phyloP scores from a whole-genome alignment of 305 asterid genomes.

The Fraxinus sp. region DNA sequence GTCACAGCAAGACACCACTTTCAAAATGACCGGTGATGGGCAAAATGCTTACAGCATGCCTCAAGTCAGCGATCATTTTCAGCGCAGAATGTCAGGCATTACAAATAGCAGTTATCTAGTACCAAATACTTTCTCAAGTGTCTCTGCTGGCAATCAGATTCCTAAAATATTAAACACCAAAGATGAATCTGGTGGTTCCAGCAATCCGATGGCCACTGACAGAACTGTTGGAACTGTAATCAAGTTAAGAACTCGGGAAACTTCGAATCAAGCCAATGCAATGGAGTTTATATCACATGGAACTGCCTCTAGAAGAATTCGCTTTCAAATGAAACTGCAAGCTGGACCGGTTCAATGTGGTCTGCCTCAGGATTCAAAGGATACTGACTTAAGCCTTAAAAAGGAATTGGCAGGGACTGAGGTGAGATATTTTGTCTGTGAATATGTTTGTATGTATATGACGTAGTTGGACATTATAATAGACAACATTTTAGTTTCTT shows the following conservation, averaged over 20 bases:
- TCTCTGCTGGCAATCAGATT: constrained; percentile 28
- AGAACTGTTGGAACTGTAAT: constrained; percentile 52
- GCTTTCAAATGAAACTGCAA: constrained; percentile 44
- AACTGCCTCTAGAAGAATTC: constrained; percentile 72
- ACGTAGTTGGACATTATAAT: background rate
- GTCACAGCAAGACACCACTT: background rate
- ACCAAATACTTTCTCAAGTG: constrained; percentile 21
- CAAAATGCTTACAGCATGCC: constrained; percentile 10
- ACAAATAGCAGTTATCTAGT: constrained; percentile 9
- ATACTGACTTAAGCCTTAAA: constrained; percentile 21
- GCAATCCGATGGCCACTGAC: constrained; percentile 23
- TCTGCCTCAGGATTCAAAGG: constrained; percentile 28
- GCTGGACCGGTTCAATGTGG: constrained; percentile 48
- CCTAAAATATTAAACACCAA: background rate
- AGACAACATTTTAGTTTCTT: background rate
- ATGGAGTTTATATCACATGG: constrained; percentile 37
- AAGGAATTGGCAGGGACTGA: constrained; percentile 24
- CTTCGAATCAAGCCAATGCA: constrained; percentile 22
- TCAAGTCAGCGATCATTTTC: background rate
- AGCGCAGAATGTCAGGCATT: constrained; percentile 16
- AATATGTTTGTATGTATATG: background rate
- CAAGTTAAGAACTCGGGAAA: constrained; percentile 39
- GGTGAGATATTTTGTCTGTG: constrained; percentile 38
- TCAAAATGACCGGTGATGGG: constrained; percentile 14
- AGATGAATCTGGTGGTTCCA: constrained; percentile 21